These are phyloP conservation scores for Naganishia randhawae DNA, from an alignment of 768 basidiomycete genomes.

Conservation along the genomic window DNA sequence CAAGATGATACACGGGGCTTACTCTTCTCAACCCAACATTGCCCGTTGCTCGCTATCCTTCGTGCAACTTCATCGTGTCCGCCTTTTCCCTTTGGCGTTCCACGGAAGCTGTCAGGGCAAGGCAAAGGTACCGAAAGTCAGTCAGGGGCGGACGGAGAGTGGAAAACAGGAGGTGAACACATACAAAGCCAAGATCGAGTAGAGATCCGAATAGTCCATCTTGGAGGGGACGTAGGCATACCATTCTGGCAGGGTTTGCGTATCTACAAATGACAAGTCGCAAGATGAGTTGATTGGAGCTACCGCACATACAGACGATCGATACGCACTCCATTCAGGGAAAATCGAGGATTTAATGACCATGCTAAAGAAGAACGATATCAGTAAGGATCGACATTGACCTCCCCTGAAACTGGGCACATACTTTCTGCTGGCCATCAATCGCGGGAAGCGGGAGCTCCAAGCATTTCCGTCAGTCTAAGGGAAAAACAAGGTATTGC, in stretches of 20 bases:
- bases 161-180: conserved; percentile 22
- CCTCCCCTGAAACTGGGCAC: neutral
- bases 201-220: conserved; percentile 52
- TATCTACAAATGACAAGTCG: conserved; percentile 36
- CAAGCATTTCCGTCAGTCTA: conserved; percentile 52
- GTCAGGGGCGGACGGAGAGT: neutral
- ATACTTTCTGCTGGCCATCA: conserved; percentile 51
- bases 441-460: conserved; percentile 50
- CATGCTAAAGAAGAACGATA: conserved; percentile 34
- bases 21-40: conserved; percentile 52
- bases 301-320: neutral
- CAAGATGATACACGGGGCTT: conserved; percentile 21
- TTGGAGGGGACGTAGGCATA: conserved; percentile 52
- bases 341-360: conserved; percentile 52
- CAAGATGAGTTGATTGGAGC: neutral
- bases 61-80: conserved; percentile 51
- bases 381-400: neutral
- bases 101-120: conserved; percentile 49
- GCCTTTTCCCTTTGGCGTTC: conserved; percentile 45
- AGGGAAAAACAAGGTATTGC: neutral
- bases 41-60: conserved; percentile 51
- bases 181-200: conserved; percentile 51
- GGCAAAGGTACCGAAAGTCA: too few relatives aligned
- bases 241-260: conserved; percentile 50
- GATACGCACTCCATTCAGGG: conserved; percentile 51